phyloP scores from a whole-genome alignment of 2,329 filamentous ascomycete genomes.

The Pseudocercospora eumusae region DNA sequence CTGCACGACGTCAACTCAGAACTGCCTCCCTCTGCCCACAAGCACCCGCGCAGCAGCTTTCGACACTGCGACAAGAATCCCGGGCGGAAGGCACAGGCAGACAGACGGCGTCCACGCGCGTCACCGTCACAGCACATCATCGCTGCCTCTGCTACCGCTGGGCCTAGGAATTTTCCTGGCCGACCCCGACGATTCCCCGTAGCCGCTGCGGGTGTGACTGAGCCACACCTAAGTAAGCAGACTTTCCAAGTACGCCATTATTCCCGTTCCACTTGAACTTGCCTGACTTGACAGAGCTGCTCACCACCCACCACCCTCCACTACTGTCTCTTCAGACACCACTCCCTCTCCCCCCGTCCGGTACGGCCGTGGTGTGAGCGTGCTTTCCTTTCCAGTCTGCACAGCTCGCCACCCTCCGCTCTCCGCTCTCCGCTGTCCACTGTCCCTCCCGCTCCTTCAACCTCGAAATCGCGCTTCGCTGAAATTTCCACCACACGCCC shows the following conservation, averaged over 20 bases:
- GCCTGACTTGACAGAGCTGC: not conserved
- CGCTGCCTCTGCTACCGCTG: not conserved
- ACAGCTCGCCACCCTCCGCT: slow-evolving; percentile 3
- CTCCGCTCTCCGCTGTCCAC: too few species aligned
- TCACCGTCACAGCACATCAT: not conserved
- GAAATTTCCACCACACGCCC: not conserved
- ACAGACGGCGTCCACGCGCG: not conserved
- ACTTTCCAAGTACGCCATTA: not conserved
- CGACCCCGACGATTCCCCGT: not conserved
- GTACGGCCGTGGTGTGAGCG: slow-evolving; percentile 11
- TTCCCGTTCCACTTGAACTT: slow-evolving; percentile 1
- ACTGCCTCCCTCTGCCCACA: too few species aligned
- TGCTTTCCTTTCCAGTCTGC: slow-evolving; percentile 10
- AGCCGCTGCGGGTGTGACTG: not conserved
- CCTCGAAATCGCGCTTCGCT: not conserved
- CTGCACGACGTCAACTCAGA: not conserved
- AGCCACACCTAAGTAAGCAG: not conserved
- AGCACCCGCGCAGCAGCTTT: not conserved
- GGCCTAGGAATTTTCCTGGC: not conserved
- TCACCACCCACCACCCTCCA: too few species aligned
- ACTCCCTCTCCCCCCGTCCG: not conserved
- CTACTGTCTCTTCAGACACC: not conserved
- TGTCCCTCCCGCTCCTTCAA: not conserved
- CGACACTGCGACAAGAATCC: not conserved
- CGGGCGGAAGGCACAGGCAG: not conserved